Base-by-base conservation (phyloP, 108 stramenopile species). In the Pseudonitzschia delicatissima region DNA sequence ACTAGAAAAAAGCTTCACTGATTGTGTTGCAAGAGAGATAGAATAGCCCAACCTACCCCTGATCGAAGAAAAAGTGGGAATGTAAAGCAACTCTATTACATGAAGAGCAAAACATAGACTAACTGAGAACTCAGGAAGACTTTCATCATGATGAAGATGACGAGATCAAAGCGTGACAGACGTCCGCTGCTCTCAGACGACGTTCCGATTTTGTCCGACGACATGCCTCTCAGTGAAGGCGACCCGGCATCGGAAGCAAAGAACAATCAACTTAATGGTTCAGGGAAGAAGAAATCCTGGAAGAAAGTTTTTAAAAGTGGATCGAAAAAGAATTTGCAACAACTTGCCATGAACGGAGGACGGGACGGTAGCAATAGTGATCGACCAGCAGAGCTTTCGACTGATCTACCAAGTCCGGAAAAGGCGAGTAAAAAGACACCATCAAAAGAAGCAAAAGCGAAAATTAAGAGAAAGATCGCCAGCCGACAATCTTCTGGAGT, bases 111-210 rank as follows among this genome's bases (percentile, higher is more conserved):
- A 21, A 49, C n/a, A n/a, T n/a, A n/a, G n/a, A n/a, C n/a, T n/a
- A n/a, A n/a, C n/a, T n/a, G n/a, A n/a, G n/a, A n/a, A n/a, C n/a
- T n/a, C n/a, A n/a, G n/a, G n/a, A n/a, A 49, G 7, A 49, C n/a
- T 20, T n/a, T 31, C 32, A 31, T 5, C 17, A 61, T 26, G n/a
- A 61, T 61, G 60, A 42, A 12, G 60, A 61, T 26, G 60, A 18
- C 40, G 60, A 21, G 37, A 0, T 42, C 60, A 20, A 61, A 61
- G 21, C 36, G 40, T n/a, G 60, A 61, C 21, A 35, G 39, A 15
- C 36, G 60, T 40, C 60, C 60, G 7, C 32, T 61, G 60, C 39
- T 61, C 11, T n/a, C 37, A 15, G 36, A 61, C 18, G 60, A 61
- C 5, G 60, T 0, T 26, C 60, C 60, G 35, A 40, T 61, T 3